phyloP scores from a whole-genome alignment of 495 filamentous ascomycete species.

The Aspergillus baeticus region DNA sequence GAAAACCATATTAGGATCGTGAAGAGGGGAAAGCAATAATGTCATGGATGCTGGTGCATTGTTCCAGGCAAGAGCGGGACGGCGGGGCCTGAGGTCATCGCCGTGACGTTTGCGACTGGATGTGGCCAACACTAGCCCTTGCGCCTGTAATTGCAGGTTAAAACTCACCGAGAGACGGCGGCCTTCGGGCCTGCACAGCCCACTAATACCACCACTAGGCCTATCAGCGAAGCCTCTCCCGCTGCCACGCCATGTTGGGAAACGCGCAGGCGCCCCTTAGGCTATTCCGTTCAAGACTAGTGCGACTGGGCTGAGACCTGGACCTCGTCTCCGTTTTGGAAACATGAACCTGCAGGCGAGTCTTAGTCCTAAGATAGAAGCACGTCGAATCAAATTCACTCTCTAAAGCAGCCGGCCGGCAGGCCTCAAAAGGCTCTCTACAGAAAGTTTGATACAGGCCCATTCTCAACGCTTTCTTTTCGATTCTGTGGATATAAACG shows the following conservation, averaged over 20 bases:
- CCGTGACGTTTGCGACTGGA: constrained; percentile 22
- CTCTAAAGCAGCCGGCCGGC: background rate
- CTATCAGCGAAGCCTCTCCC: constrained; percentile 8
- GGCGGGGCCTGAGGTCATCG: constrained; percentile 24
- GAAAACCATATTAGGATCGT: background rate
- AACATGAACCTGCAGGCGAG: constrained; percentile 5
- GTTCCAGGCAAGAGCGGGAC: constrained; percentile 6
- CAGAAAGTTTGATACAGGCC: background rate
- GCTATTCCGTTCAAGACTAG: constrained; percentile 12
- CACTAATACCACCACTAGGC: constrained; percentile 8
- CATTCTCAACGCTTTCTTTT: background rate
- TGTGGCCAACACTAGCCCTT: background rate
- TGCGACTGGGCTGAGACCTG: constrained; percentile 1
- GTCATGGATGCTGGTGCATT: background rate
- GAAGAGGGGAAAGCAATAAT: constrained; percentile 8
- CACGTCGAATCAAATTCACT: background rate
- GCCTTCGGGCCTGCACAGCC: constrained; percentile 15
- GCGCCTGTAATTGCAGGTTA: background rate
- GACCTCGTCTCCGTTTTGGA: background rate
- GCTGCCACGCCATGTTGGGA: constrained; percentile 13
- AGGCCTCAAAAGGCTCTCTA: background rate
- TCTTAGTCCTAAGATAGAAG: background rate
- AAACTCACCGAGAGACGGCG: constrained; percentile 10
- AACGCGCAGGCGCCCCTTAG: constrained; percentile 10
- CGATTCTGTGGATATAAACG: background rate